These are phyloP conservation scores for Cornus florida DNA, from an alignment of 148 eudicot species.

Conservation along the genomic window DNA sequence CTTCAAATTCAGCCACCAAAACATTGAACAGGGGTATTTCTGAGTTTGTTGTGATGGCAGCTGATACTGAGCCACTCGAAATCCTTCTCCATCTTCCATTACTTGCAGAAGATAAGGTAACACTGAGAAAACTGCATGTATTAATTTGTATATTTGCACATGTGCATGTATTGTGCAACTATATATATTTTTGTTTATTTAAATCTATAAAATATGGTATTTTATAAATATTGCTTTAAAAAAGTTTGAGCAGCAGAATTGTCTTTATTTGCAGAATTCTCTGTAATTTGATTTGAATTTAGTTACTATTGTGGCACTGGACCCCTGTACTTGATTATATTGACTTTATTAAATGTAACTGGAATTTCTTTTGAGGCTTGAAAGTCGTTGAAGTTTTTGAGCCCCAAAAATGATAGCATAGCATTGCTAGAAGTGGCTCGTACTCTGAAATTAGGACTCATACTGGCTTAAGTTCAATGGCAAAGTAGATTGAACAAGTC, in stretches of 20 bases:
- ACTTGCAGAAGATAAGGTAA: slow-evolving; percentile 84
- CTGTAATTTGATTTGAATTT: not conserved
- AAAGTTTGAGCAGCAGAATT: not conserved
- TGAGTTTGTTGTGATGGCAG: slow-evolving; percentile 85
- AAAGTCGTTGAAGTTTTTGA: not conserved
- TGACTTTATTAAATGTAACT: not conserved
- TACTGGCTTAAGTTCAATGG: too few relatives aligned
- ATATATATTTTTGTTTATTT: too few relatives aligned
- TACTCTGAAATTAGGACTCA: too few relatives aligned
- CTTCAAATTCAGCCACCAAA: slow-evolving; percentile 60
- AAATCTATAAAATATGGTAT: not conserved
- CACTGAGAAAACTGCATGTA: not conserved
- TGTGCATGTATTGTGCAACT: not conserved
- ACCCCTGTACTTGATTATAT: not conserved
- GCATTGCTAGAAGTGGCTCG: too few relatives aligned
- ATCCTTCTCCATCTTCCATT: slow-evolving; percentile 83
- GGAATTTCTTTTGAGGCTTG: not conserved
- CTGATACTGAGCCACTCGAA: slow-evolving; percentile 84
- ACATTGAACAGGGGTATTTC: slow-evolving; percentile 84
- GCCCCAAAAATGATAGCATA: too few relatives aligned
- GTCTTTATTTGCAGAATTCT: not conserved
- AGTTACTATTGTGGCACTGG: not conserved
- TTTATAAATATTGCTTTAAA: not conserved
- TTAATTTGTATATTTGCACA: not conserved
- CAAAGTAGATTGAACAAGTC: too few relatives aligned